Percentiles rank a stretch among this genome's conserved stretches.
Conservation (phyloP, 805 yeast genomes). For the Yarrowia sp. region DNA sequence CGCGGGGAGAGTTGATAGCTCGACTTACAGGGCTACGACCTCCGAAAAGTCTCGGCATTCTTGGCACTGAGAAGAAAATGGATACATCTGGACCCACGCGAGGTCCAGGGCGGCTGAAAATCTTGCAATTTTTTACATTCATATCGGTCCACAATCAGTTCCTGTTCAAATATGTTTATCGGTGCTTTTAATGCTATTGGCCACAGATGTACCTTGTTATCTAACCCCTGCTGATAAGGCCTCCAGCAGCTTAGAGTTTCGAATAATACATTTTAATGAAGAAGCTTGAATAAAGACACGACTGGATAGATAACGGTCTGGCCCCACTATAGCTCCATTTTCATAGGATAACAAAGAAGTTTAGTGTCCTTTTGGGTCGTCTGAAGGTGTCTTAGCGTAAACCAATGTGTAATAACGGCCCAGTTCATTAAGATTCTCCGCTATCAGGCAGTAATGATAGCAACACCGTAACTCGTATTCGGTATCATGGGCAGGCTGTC, state of each 20-base stretch:
- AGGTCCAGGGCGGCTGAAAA: no score
- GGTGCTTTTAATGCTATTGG: neutral
- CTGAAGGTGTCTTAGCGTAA: neutral
- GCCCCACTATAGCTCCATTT: neutral
- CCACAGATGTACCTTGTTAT: neutral
- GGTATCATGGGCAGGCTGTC: neutral
- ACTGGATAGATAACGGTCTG: neutral
- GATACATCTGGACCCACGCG: no score
- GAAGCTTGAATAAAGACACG: constrained; percentile 9
- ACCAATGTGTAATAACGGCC: neutral
- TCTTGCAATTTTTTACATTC: neutral
- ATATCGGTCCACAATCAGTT: neutral
- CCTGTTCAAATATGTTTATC: neutral
- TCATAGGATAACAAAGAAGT: neutral
- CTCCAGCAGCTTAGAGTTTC: neutral
- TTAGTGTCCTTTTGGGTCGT: neutral
- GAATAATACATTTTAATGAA: neutral
- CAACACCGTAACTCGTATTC: neutral
- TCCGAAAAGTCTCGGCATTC: neutral
- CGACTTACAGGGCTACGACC: neutral
- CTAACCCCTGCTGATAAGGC: neutral
- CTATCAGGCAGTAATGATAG: neutral
- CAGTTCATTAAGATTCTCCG: neutral
- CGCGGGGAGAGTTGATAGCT: neutral
- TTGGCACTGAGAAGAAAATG: no score